Percentiles rank a stretch among this genome's conserved stretches.
Evolutionary conservation across 2,329 filamentous ascomycete genomes (phyloP).

Genomic region (Emericellopsis atlantica): DNA sequence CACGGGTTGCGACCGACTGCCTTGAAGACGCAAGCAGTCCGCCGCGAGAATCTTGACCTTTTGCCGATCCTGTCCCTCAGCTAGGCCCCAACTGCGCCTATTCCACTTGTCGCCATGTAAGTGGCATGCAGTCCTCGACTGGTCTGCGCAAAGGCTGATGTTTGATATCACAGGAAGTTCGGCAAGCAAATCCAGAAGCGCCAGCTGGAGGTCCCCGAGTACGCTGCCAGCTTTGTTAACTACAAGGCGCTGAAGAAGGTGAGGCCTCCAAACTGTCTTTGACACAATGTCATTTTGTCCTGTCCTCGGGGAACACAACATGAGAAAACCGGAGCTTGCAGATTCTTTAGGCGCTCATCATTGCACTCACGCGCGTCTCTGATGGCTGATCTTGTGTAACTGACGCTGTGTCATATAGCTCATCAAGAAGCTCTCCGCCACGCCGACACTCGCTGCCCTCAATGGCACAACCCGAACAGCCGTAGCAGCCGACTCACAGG

Average conservation of each 20-base stretch:
- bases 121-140: not conserved
- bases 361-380: not conserved
- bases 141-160: not conserved
- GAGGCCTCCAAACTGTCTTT: constrained; percentile 9
- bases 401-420: constrained; percentile 45
- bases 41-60: too few species aligned
- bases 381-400: not conserved
- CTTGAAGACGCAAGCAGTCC: not conserved
- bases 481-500: constrained; percentile 60
- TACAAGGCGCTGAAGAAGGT: constrained; percentile 99
- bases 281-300: too few species aligned
- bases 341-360: too few species aligned
- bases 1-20: not conserved
- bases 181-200: constrained; percentile 99
- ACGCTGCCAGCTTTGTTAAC: constrained; percentile 97
- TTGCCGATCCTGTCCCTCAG: not conserved
- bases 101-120: not conserved
- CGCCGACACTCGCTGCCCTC: constrained; percentile 69
- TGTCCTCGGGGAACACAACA: too few species aligned
- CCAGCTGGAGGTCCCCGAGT: constrained; percentile 97
- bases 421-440: constrained; percentile 95
- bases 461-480: constrained; percentile 42
- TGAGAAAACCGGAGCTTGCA: too few species aligned
- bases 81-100: not conserved
- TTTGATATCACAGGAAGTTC: constrained; percentile 68